Conservation (phyloP, 192 early-diverging fungal genomes). For the Geosiphon pyriformis region DNA sequence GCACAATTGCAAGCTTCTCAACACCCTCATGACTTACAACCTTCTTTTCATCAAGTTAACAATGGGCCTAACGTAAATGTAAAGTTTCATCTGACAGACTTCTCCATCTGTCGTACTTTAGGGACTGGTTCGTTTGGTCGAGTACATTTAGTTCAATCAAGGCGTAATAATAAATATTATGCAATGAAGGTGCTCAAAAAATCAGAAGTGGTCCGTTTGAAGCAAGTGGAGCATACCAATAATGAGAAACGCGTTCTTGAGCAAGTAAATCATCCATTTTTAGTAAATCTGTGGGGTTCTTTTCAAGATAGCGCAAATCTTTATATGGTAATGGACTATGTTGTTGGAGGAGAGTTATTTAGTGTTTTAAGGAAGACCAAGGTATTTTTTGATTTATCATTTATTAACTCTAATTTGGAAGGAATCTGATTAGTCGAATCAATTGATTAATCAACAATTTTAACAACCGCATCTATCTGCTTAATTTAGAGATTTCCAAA, state of each 20-base stretch:
- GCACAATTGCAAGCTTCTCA: conserved; percentile 2
- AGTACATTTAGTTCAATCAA: conserved; percentile 81
- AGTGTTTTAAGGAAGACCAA: conserved; percentile 64
- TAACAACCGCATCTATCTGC: too few relatives aligned
- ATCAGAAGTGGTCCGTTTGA: conserved; percentile 81
- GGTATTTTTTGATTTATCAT: conserved; percentile 30
- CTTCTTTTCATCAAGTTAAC: background rate
- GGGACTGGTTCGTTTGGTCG: conserved; percentile 96
- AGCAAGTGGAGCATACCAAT: conserved; percentile 95
- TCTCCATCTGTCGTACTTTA: conserved; percentile 76
- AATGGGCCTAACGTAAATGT: background rate
- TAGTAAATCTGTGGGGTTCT: conserved; percentile 82
- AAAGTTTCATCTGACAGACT: conserved; percentile 58
- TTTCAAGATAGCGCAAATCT: conserved; percentile 85
- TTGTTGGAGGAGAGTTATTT: conserved; percentile 87
- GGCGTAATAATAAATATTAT: conserved; percentile 71
- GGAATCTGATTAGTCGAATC: background rate
- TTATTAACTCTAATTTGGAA: too few relatives aligned
- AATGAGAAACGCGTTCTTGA: conserved; percentile 90
- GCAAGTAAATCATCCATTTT: conserved; percentile 76
- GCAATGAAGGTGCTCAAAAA: conserved; percentile 96
- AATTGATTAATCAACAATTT: too few relatives aligned
- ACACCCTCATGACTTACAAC: conserved; percentile 9
- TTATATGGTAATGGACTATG: conserved; percentile 91
- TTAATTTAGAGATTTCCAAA: conserved; percentile 68